Conservation (phyloP, 2,329 filamentous ascomycete species). For the Colletotrichum trifolii region DNA sequence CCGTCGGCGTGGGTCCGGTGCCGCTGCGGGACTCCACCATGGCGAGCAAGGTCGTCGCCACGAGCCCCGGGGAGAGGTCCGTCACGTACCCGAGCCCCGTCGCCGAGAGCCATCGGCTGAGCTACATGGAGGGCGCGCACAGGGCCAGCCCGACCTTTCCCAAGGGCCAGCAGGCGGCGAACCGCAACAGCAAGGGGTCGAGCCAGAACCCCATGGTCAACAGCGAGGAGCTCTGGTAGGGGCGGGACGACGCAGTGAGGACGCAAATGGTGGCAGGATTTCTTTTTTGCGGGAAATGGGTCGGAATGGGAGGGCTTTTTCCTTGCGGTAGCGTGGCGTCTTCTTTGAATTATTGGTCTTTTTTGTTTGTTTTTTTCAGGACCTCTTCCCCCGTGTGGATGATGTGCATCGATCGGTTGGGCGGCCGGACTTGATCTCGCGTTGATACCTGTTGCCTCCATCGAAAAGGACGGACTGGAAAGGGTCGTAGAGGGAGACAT, state of each 20-base stretch:
- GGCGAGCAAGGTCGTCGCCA: slow-evolving; percentile 31
- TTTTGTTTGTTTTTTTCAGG: not conserved
- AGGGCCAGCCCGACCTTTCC: slow-evolving; percentile 27
- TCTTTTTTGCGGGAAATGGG: not conserved
- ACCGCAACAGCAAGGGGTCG: slow-evolving; percentile 15
- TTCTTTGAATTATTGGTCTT: slow-evolving; percentile 1
- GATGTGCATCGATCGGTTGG: not conserved
- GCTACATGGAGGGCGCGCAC: slow-evolving; percentile 11
- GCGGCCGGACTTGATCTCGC: slow-evolving; percentile 32
- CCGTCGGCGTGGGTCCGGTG: slow-evolving; percentile 27
- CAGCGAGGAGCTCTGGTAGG: slow-evolving; percentile 31
- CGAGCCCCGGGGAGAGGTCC: slow-evolving; percentile 29
- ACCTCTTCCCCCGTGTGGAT: slow-evolving; percentile 8
- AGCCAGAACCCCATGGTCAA: slow-evolving; percentile 32
- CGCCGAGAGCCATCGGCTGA: slow-evolving; percentile 24
- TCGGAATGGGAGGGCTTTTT: slow-evolving; percentile 2
- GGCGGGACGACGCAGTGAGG: too few relatives aligned
- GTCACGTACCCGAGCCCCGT: slow-evolving; percentile 33
- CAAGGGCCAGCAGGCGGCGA: slow-evolving; percentile 15
- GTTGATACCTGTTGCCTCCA: not conserved
- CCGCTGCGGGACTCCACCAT: slow-evolving; percentile 31
- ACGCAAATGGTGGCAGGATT: not conserved
- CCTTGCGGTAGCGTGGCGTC: slow-evolving; percentile 27
- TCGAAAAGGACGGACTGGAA: not conserved
- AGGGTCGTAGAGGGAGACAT: not conserved